Conservation (phyloP, 2,329 filamentous ascomycete genomes). For the Monilinia polystroma region DNA sequence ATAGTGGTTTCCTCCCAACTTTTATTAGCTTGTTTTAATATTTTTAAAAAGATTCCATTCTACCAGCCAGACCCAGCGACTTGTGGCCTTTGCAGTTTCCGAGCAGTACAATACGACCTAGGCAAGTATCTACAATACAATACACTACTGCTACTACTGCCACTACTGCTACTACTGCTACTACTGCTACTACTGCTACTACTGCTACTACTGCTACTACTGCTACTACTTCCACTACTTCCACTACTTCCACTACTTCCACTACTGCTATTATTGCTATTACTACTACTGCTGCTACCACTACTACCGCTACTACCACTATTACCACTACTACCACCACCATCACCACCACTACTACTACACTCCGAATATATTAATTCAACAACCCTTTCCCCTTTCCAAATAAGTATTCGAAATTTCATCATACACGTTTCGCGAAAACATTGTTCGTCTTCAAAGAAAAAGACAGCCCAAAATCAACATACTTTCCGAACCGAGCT, state of each 20-base stretch:
- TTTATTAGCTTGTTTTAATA: slow-evolving; percentile 20
- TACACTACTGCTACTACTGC: background rate
- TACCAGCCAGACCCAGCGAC: background rate
- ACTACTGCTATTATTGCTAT: too few relatives aligned
- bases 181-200: too few relatives aligned
- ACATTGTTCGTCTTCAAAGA: background rate
- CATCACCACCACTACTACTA: too few relatives aligned
- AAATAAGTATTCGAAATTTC: background rate
- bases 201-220: too few relatives aligned
- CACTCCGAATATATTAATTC: slow-evolving; percentile 8
- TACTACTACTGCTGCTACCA: too few relatives aligned
- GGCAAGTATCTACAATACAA: background rate
- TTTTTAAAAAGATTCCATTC: background rate
- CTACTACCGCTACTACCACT: too few relatives aligned
- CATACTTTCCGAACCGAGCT: slow-evolving; percentile 11
- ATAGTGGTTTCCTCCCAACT: background rate
- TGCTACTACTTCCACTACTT: too few relatives aligned
- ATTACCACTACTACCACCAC: too few relatives aligned
- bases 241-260: too few relatives aligned
- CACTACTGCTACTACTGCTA: too few relatives aligned
- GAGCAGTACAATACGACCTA: background rate
- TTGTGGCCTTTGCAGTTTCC: background rate
- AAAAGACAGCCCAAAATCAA: slow-evolving; percentile 1
- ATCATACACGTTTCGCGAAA: slow-evolving; percentile 4
- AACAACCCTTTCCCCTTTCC: background rate